A percentile compares a stretch with the other conserved stretches of the same genome.
These are phyloP conservation scores for Fusarium continuum DNA, from an alignment of 2,329 filamentous ascomycete genomes.

Conservation along the genomic window DNA sequence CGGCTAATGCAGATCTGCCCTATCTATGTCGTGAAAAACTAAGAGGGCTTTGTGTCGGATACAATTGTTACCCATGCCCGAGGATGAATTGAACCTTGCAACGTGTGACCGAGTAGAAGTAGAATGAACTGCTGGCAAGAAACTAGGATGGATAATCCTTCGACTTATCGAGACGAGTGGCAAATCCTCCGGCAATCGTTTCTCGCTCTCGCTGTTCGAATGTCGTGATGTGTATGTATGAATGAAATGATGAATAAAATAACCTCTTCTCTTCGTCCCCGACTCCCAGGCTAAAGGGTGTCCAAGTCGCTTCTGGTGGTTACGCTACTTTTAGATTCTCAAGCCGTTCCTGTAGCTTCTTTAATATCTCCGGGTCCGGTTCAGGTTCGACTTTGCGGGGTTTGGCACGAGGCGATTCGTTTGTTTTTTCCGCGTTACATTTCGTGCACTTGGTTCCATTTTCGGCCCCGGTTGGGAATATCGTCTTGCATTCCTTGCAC, in stretches of 20 bases:
- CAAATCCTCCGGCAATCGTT: constrained; percentile 12
- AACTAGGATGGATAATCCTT: constrained; percentile 19
- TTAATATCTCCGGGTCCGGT: constrained; percentile 68
- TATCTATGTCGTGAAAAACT: constrained; percentile 27
- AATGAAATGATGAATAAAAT: constrained; percentile 33
- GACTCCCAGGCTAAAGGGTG: not conserved
- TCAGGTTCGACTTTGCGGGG: constrained; percentile 69
- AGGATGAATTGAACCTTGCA: constrained; percentile 25
- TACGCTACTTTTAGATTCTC: constrained; percentile 53
- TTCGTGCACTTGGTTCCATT: constrained; percentile 65
- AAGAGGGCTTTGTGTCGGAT: constrained; percentile 24
- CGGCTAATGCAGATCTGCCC: constrained; percentile 14
- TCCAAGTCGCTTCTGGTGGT: not conserved
- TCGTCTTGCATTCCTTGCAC: constrained; percentile 70
- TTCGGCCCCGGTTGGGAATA: constrained; percentile 61
- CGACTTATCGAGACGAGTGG: constrained; percentile 16
- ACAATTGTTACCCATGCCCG: constrained; percentile 5
- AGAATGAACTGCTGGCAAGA: constrained; percentile 22
- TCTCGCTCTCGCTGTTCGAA: constrained; percentile 24
- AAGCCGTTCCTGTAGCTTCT: constrained; percentile 65
- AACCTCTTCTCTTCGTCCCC: constrained; percentile 37
- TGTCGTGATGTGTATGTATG: constrained; percentile 19
- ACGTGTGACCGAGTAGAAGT: constrained; percentile 32
- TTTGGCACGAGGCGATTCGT: constrained; percentile 65
- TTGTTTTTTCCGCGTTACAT: constrained; percentile 69